Percentiles rank a stretch among this genome's conserved stretches.
Conservation (phyloP, 192 early-diverging fungal genomes). For the Kappamyces sp. region DNA sequence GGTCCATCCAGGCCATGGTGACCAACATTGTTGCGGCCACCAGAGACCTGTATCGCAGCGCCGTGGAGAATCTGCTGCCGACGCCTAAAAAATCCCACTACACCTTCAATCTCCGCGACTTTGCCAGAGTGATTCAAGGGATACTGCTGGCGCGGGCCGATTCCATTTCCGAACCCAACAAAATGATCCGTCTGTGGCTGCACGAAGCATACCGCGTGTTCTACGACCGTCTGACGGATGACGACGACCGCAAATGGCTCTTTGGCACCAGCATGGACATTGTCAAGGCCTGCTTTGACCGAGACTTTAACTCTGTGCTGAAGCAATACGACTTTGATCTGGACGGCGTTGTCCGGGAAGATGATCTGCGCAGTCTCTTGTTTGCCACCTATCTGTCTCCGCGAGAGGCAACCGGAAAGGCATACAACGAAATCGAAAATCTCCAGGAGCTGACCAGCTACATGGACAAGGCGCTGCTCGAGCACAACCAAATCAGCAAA, state of each 20-base stretch:
- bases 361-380: conserved; percentile 50
- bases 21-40: conserved; percentile 43
- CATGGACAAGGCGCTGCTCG: conserved; percentile 49
- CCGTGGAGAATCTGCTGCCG: conserved; percentile 49
- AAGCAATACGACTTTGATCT: conserved; percentile 41
- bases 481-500: conserved; percentile 52
- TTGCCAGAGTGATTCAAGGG: conserved; percentile 53
- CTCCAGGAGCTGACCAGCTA: conserved; percentile 39
- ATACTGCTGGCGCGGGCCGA: conserved; percentile 44
- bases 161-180: conserved; percentile 29
- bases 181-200: conserved; percentile 52
- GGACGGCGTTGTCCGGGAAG: conserved; percentile 39
- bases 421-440: conserved; percentile 50
- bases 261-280: conserved; percentile 36
- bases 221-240: conserved; percentile 54
- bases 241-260: conserved; percentile 50
- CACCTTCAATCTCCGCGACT: conserved; percentile 57
- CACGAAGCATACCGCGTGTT: conserved; percentile 57
- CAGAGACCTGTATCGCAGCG: conserved; percentile 44
- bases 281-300: conserved; percentile 38
- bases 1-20: conserved; percentile 31
- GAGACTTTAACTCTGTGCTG: conserved; percentile 45
- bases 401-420: conserved; percentile 34
- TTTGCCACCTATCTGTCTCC: conserved; percentile 53
- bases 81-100: conserved; percentile 61